Evolutionary conservation across 2,329 filamentous ascomycete genomes (phyloP), one percentile per base, ranked within the genome.

Genomic region (Trichoderma aggressivum): DNA sequence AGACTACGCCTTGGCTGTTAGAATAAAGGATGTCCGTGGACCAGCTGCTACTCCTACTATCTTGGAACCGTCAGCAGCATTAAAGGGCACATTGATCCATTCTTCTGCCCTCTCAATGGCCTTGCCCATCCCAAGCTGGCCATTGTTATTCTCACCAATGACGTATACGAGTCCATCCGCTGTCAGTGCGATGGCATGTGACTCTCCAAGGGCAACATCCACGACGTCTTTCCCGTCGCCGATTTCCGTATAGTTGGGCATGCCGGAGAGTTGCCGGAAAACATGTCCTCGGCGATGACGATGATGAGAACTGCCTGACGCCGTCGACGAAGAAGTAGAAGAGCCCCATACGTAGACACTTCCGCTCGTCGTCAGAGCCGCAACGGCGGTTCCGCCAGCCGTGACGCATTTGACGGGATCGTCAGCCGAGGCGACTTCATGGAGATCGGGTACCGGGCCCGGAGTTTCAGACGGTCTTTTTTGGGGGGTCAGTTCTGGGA

Each of bases 331-430:
- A 18, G 71, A 34, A n/a, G 3, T n/a, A 58, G 77, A 77, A 59
- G 77, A 77, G 3, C 90, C 90, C 89, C 90, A 92, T 28, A 87
- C 77, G 75, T 92, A 92, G 2, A 91, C 77, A 71, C 88, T 86
- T 30, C 85, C 82, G 36, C 85, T 82, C 3, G 83, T 80, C 0
- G 88, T 91, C 56, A 92, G 74, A 0, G 89, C 89, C 3, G 86
- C 88, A 2, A 86, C 79, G 3, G 86, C 79, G 75, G 89, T 90
- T 0, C 89, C 89, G 3, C 86, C 86, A 3, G 86, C 85, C 5
- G 82, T 83, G 30, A 92, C 80, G 74, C 86, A 88, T 34, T 75
- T 80, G 62, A 92, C 84, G 14, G 83, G 59, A 81, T 87, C 24
- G 79, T 85, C 71, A n/a, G 60, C 28, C 26, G 53, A 58, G 53